Percentiles rank a stretch among this genome's conserved stretches.
Conservation (phyloP, 176 grass and related monocot genomes). For the Musa acuminata region DNA sequence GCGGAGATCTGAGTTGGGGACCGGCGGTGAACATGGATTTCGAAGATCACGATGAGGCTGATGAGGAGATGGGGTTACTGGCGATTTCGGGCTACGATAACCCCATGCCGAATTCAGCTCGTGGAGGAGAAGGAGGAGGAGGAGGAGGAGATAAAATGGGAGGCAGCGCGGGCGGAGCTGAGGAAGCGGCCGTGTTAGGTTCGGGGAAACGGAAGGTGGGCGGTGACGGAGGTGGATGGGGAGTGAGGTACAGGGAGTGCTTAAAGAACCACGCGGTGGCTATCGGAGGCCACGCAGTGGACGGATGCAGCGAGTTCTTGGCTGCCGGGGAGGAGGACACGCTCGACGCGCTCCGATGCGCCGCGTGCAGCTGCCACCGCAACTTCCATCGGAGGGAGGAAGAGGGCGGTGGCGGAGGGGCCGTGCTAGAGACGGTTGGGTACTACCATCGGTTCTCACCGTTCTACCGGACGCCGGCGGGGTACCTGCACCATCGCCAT, state of each 20-base stretch:
- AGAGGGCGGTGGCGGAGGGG: not conserved
- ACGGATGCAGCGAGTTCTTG: conserved; percentile 93
- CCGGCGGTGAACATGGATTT: conserved; percentile 49
- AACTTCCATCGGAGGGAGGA: conserved; percentile 66
- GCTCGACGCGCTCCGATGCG: conserved; percentile 67
- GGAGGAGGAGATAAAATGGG: not conserved
- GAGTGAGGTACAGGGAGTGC: conserved; percentile 65
- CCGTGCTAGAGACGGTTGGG: not conserved
- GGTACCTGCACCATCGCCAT: not conserved
- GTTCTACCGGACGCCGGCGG: conserved; percentile 1
- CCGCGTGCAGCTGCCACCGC: conserved; percentile 75
- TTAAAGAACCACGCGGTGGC: conserved; percentile 77
- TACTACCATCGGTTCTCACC: not conserved
- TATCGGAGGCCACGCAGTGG: conserved; percentile 63
- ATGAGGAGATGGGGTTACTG: conserved; percentile 35
- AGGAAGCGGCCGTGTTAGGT: not conserved
- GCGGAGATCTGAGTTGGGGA: not conserved
- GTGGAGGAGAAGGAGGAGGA: too few species aligned
- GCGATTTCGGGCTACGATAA: conserved; percentile 48
- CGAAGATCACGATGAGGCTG: conserved; percentile 43
- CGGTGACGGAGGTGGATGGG: conserved; percentile 2
- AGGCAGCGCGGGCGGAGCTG: not conserved
- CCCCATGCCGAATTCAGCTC: not conserved
- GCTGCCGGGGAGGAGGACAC: conserved; percentile 56
- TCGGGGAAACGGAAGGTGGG: conserved; percentile 3